Base-by-base conservation (phyloP, 2,329 filamentous ascomycete genomes). In the Proliferodiscus dingleyae region DNA sequence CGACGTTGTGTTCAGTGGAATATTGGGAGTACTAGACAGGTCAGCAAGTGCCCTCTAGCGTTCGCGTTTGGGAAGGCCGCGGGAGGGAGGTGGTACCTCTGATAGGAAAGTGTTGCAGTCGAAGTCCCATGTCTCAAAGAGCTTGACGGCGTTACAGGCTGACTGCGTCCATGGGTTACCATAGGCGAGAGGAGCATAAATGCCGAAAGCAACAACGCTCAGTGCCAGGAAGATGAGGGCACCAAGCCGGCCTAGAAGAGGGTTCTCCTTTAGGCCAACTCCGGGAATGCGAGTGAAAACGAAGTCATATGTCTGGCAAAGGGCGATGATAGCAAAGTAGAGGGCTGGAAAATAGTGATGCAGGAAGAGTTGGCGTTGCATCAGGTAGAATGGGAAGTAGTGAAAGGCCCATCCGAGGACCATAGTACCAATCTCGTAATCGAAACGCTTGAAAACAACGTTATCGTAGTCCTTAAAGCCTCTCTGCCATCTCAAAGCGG, bases 271-370 rank as follows among this genome's bases (percentile, higher is more conserved):
- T 33, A 90, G 68, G 16, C 85, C 81, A 41, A 89, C 68, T 23
- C 78, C 71, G 37, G 77, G 72, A 56, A 95, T 74, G 38, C 93
- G 84, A 56, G 81, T 83, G 47, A 86, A 86, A 45, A 81, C 65
- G 62, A 89, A 96, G 68, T 98, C 93, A 68, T 89, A 91, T 40
- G 87, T 78, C 68, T 97, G 91, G 67, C 85, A 93, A 46, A 96
- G 77, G 7, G 87, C 83, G 56, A 97, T 83, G 60, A 98, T 82
- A 52, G 87, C 89, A 65, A 98, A 98, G 71, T 95, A 95, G 11
- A 98, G 79, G 2, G 93, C 93, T 0, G 93, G 93, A 69, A 98
- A 93, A 68, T 98, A 98, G 71, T 98, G 93, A 68, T 98, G 93
- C 51, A 98, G 75, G 77, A 98, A 98, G 28, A 98, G 82, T 70